phyloP scores from a whole-genome alignment of 371 early-diverging fungal genomes.

The Synchytrium microbalum region DNA sequence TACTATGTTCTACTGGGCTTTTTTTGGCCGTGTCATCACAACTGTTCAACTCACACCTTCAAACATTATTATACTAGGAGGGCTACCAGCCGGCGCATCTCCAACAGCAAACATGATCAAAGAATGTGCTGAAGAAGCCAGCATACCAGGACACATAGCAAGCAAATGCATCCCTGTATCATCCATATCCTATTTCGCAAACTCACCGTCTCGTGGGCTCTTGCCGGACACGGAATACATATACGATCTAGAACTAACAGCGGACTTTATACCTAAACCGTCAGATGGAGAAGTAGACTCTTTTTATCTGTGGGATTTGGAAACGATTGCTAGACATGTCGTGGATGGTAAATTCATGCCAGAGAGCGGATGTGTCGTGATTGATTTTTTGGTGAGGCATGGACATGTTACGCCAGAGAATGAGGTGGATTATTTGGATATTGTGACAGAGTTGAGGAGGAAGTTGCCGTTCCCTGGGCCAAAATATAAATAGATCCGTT shows the following conservation, averaged over 20 bases:
- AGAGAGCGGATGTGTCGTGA: conserved; percentile 69
- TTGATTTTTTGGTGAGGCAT: conserved; percentile 78
- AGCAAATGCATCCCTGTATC: conserved; percentile 44
- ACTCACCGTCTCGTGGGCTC: conserved; percentile 62
- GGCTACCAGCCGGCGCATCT: conserved; percentile 59
- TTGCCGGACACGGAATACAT: conserved; percentile 50
- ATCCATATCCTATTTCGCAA: conserved; percentile 63
- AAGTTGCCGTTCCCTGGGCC: conserved; percentile 63
- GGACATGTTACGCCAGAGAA: conserved; percentile 65
- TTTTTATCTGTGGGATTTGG: conserved; percentile 57
- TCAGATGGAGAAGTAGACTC: conserved; percentile 86
- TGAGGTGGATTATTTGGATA: conserved; percentile 73
- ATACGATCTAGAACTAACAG: conserved; percentile 71
- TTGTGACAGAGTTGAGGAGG: conserved; percentile 56
- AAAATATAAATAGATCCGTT: conserved; percentile 17
- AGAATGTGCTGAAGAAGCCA: conserved; percentile 89
- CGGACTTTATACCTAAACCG: conserved; percentile 56
- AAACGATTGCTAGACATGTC: conserved; percentile 44
- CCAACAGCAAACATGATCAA: conserved; percentile 64
- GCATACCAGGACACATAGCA: conserved; percentile 53
- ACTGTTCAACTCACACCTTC: no score
- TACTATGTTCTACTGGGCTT: background rate
- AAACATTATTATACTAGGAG: conserved; percentile 81
- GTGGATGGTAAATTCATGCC: conserved; percentile 71
- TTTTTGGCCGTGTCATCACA: background rate